Base-by-base conservation (phyloP, 1,284 basidiomycete species). In the Tausonia pullulans region DNA sequence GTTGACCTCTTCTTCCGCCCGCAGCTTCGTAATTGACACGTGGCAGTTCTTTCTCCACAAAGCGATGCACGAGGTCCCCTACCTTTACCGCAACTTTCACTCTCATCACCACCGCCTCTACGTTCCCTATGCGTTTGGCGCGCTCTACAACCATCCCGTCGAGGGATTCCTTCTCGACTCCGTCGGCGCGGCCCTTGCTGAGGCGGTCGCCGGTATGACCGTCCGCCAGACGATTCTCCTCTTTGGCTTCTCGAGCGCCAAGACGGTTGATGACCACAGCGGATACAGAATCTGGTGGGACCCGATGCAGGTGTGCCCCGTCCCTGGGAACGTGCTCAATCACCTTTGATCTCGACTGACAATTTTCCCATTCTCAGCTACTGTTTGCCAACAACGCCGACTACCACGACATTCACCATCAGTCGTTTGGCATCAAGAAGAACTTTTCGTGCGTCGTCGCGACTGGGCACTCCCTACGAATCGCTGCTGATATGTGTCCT, bases 11-110 rank as follows among this genome's bases (percentile, higher is more conserved):
- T 14, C 3, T 40, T 60, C 14, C 43, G 40, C n/a, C 2, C 16
- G 1, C 69, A 97, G 93, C 79, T 89, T 96, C 75, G 75, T 95
- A 68, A 88, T 98, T 73, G 95, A 99, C 78, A 93, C 94, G 46
- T 98, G 93, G 93, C 93, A 99, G 77, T 99, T 98, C 78, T 91
- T 91, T 77, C 81, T 92, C 51, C 95, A 99, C 75, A 90, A 96
- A 58, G 78, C 80, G 52, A 91, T 97, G 85, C 95, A 98, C 79
- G 79, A 83, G 71, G 93, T 90, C 79, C 88, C 87, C 66, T 95
- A 83, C 74, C 81, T 98, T 48, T 99, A 97, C 80, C 88, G 86
- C 70, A 83, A 89, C 67, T 82, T 98, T 71, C 96, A 99, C 77
- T 92, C 90, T 1, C 87, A 88, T 76, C 96, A 99, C 75, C 96